Evolutionary conservation across 768 basidiomycete genomes (phyloP).

Genomic region (Boletus rex-veris): DNA sequence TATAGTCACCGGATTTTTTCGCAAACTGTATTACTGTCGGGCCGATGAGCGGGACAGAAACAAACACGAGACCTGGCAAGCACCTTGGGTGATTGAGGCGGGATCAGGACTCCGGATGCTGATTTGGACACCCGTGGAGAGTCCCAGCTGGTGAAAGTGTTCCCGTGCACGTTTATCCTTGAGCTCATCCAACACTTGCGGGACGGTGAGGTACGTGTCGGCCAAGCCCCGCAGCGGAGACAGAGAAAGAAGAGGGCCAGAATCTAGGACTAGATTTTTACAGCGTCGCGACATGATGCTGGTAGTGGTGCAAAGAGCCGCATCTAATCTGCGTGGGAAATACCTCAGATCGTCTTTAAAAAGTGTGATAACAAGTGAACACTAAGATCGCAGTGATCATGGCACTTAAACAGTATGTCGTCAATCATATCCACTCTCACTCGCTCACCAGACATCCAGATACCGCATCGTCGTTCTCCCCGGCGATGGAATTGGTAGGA

Average conservation of each 20-base stretch:
- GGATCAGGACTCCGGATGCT: slow-evolving; percentile 68
- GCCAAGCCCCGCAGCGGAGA: slow-evolving; percentile 89
- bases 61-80: slow-evolving; percentile 15
- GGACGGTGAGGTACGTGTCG: slow-evolving; percentile 80
- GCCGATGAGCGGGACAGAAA: slow-evolving; percentile 12
- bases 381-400: slow-evolving; percentile 22
- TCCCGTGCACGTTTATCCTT: slow-evolving; percentile 85
- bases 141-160: slow-evolving; percentile 75
- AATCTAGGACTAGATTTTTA: slow-evolving; percentile 85
- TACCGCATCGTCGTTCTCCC: slow-evolving; percentile 86
- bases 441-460: slow-evolving; percentile 36
- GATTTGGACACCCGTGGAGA: slow-evolving; percentile 74
- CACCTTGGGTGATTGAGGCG: slow-evolving; percentile 62
- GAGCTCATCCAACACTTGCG: slow-evolving; percentile 86
- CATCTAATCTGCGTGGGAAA: slow-evolving; percentile 14
- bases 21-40: slow-evolving; percentile 80
- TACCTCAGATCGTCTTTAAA: no score
- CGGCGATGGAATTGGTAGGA: slow-evolving; percentile 95
- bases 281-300: slow-evolving; percentile 45
- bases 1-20: slow-evolving; percentile 94
- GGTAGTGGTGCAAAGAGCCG: not conserved
- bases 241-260: slow-evolving; percentile 86
- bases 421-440: slow-evolving; percentile 10
- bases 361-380: no score
- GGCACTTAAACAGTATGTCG: slow-evolving; percentile 43